Evolutionary conservation across 805 yeast species (phyloP).

Genomic region (Saccharomyces mikatae): DNA sequence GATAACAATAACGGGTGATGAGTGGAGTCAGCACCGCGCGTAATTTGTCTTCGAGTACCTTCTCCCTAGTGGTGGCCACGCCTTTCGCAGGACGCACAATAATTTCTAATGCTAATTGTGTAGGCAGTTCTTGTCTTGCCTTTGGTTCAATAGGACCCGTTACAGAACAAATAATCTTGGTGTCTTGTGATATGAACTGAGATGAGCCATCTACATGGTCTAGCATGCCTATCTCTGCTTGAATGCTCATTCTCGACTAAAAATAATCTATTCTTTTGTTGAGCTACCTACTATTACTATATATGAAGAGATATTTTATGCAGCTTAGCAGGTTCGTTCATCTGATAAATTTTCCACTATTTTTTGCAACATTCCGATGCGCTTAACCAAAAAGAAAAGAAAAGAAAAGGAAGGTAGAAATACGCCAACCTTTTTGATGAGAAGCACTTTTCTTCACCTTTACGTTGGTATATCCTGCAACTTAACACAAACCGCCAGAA

Average conservation of each 20-base stretch:
- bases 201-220: conserved; percentile 78
- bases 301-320: background rate
- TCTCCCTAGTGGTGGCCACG: conserved; percentile 65
- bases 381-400: background rate
- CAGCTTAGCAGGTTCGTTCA: background rate
- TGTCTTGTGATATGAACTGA: conserved; percentile 40
- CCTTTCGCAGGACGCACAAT: conserved; percentile 74
- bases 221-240: conserved; percentile 29
- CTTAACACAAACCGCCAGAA: background rate
- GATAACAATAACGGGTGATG: conserved; percentile 56
- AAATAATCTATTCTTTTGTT: background rate
- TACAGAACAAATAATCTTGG: conserved; percentile 64
- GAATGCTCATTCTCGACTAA: conserved; percentile 3
- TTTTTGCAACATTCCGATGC: background rate
- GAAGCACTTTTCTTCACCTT: background rate
- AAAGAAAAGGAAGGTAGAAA: background rate
- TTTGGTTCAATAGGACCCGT: conserved; percentile 89
- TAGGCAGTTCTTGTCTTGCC: conserved; percentile 76
- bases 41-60: conserved; percentile 62
- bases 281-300: background rate
- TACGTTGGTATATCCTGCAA: background rate
- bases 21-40: conserved; percentile 52
- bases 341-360: background rate
- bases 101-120: conserved; percentile 67
- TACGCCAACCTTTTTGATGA: background rate